These are phyloP conservation scores for Juncus inflexus DNA, from an alignment of 176 grass and related monocot species.

Conservation along the genomic window DNA sequence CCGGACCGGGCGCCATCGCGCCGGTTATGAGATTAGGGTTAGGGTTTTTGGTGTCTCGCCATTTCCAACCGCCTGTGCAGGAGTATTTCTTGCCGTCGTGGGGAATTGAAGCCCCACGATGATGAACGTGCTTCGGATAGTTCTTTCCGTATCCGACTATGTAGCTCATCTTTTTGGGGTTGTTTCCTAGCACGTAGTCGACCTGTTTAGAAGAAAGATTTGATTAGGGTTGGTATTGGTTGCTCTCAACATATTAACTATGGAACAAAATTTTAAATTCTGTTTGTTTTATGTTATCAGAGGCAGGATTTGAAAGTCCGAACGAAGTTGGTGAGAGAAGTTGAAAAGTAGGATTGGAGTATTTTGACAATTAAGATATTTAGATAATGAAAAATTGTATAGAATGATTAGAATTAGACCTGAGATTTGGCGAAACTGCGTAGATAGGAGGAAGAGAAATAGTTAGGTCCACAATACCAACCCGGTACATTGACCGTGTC, in stretches of 20 bases:
- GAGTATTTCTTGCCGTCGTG: constrained; percentile 70
- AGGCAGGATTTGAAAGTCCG: background rate
- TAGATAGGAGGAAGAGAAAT: constrained; percentile 51
- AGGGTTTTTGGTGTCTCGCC: constrained; percentile 48
- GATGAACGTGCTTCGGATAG: constrained; percentile 74
- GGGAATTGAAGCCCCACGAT: constrained; percentile 78
- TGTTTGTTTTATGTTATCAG: background rate
- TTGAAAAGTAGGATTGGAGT: no score
- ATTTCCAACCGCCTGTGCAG: constrained; percentile 68
- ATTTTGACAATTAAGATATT: background rate
- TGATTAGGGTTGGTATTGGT: background rate
- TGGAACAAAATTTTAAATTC: background rate
- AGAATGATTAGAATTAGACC: constrained; percentile 30
- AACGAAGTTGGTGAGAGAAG: background rate
- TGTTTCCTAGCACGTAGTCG: constrained; percentile 74
- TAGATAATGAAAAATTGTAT: background rate
- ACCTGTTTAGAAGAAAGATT: constrained; percentile 33
- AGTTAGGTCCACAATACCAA: constrained; percentile 81
- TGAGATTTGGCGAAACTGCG: constrained; percentile 63
- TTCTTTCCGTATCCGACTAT: constrained; percentile 78
- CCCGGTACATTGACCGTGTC: constrained; percentile 71
- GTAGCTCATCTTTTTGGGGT: constrained; percentile 93
- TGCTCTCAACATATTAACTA: background rate
- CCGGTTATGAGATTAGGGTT: constrained; percentile 74
- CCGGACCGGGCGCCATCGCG: constrained; percentile 90